phyloP scores from a whole-genome alignment of 1,284 basidiomycete genomes.

The Heterobasidion parviporum region DNA sequence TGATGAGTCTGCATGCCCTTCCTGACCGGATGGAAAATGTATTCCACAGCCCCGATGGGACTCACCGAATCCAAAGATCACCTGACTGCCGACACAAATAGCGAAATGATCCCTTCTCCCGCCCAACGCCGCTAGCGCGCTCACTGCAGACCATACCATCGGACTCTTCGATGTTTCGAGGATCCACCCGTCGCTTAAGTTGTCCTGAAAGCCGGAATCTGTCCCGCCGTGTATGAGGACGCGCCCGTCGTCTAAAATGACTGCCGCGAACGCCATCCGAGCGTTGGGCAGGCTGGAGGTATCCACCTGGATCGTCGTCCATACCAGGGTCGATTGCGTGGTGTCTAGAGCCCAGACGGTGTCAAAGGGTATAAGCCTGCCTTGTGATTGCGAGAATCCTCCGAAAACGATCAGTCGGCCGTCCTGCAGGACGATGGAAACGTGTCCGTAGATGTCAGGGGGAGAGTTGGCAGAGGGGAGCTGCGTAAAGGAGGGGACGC shows the following conservation, averaged over 20 bases:
- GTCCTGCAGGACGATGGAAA: slow-evolving; percentile 56
- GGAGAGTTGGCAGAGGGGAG: slow-evolving; percentile 53
- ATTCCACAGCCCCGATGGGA: slow-evolving; percentile 4
- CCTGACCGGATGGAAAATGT: not conserved
- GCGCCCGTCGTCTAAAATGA: slow-evolving; percentile 41
- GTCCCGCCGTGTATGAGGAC: slow-evolving; percentile 75
- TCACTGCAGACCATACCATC: slow-evolving; percentile 47
- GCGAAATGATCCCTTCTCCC: slow-evolving; percentile 68
- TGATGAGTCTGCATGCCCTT: not conserved
- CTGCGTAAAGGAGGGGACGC: slow-evolving; percentile 39
- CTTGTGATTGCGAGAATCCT: slow-evolving; percentile 49
- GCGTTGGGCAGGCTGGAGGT: slow-evolving; percentile 39
- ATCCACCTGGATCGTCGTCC: slow-evolving; percentile 40
- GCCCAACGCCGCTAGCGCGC: slow-evolving; percentile 46
- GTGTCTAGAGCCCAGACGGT: slow-evolving; percentile 63
- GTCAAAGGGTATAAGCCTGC: slow-evolving; percentile 44
- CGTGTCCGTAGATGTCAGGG: slow-evolving; percentile 63
- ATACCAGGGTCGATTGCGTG: slow-evolving; percentile 33
- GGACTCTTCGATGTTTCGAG: slow-evolving; percentile 52
- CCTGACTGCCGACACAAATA: slow-evolving; percentile 46
- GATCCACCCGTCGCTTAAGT: slow-evolving; percentile 68
- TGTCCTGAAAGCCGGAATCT: slow-evolving; percentile 46
- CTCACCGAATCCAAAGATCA: slow-evolving; percentile 77
- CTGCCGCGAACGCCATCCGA: slow-evolving; percentile 63
- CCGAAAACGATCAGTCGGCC: slow-evolving; percentile 71